Conservation (phyloP, 202 grass and related monocot species). For the Musa balbisiana region DNA sequence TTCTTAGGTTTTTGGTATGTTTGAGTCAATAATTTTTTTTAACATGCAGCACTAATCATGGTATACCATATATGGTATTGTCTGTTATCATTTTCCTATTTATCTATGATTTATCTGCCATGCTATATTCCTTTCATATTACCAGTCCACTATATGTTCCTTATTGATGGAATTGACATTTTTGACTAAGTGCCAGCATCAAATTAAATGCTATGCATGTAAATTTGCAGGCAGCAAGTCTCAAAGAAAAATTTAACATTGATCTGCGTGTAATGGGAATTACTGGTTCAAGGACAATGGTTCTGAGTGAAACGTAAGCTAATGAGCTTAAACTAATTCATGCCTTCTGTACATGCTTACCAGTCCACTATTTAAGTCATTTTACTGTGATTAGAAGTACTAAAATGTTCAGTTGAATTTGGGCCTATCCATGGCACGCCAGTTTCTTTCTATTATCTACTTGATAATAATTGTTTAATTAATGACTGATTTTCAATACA, state of each 20-base stretch:
- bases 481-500: too few species aligned
- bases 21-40: neutral
- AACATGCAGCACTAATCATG: neutral
- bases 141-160: too few species aligned
- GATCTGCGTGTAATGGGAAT: slow-evolving; percentile 97
- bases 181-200: neutral
- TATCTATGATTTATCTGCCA: too few species aligned
- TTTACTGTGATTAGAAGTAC: neutral
- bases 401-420: neutral
- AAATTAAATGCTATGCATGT: slow-evolving; percentile 10
- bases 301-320: slow-evolving; percentile 82
- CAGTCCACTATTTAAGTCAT: neutral
- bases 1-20: neutral
- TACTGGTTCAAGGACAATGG: slow-evolving; percentile 62
- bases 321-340: neutral
- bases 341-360: neutral
- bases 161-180: neutral
- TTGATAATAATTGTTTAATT: too few species aligned
- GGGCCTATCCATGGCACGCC: too few species aligned
- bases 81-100: too few species aligned
- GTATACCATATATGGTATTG: neutral
- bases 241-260: slow-evolving; percentile 96
- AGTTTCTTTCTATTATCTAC: too few species aligned
- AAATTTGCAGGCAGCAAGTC: slow-evolving; percentile 51
- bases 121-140: too few species aligned